phyloP scores from a whole-genome alignment of 208 protist genomes.

The Leishmania lainsoni region DNA sequence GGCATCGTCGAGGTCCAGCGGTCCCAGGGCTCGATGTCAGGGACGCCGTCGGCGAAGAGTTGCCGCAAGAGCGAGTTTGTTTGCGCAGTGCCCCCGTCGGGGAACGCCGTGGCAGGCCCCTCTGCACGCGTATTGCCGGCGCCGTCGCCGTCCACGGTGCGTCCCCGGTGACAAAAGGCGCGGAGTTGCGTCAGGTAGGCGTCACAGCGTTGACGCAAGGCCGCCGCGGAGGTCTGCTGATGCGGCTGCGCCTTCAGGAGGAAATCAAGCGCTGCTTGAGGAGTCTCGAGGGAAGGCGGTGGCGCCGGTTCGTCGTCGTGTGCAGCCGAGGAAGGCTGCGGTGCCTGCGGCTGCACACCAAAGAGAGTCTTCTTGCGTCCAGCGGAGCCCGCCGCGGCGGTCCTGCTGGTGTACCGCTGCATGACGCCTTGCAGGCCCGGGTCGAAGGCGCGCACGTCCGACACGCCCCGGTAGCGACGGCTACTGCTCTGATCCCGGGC shows the following conservation, averaged over 20 bases:
- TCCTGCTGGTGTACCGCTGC: slow-evolving; percentile 13
- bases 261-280: slow-evolving; percentile 17
- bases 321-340: background rate
- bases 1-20: slow-evolving; percentile 65
- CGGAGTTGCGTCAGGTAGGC: slow-evolving; percentile 36
- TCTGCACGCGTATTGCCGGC: background rate
- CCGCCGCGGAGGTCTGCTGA: slow-evolving; percentile 8
- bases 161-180: slow-evolving; percentile 21
- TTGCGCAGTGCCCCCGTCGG: slow-evolving; percentile 9
- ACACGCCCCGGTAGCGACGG: slow-evolving; percentile 8
- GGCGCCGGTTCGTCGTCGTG: background rate
- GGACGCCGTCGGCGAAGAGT: slow-evolving; percentile 69
- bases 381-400: background rate
- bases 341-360: background rate
- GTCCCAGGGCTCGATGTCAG: slow-evolving; percentile 88
- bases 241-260: slow-evolving; percentile 9
- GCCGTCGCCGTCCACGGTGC: background rate
- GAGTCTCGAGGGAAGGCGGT: background rate
- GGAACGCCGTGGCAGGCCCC: background rate
- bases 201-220: slow-evolving; percentile 21
- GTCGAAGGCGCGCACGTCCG: slow-evolving; percentile 35
- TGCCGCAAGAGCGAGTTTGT: slow-evolving; percentile 47
- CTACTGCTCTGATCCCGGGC: background rate
- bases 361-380: slow-evolving; percentile 1
- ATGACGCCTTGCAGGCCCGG: slow-evolving; percentile 25